Base-by-base conservation (phyloP, 2,329 filamentous ascomycete species). In the Claviceps sp. region DNA sequence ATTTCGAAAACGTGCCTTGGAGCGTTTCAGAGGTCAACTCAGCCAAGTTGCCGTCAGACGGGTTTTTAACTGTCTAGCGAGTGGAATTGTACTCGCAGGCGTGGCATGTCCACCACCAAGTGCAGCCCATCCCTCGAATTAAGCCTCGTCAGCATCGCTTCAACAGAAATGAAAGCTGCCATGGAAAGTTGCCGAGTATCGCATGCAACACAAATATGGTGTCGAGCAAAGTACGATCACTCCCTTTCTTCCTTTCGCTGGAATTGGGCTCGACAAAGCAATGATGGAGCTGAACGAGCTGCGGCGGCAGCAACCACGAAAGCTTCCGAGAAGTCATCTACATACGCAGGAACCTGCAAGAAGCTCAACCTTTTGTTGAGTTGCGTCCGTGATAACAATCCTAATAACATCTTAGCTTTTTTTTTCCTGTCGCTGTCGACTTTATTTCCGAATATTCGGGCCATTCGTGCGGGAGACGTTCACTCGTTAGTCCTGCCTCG, bases 391-490 rank as follows among this genome's bases (percentile, higher is more conserved):
- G 60, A 58, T 57, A 58, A 54, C 46, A 55, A 55, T 56, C 60
- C 60, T 64, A 66, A 65, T 65, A 64, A 63, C 63, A 62, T 62
- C 54, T 56, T 57, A 37, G 16, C 4, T 4, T 14, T 37, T 37
- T 47, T 64, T 67, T 69, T 64, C 67, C 68, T 64, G 65, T 68
- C 65, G 67, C 70, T 70, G 67, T 71, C 67, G 64, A 63, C 59
- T 65, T 62, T 62, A 63, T 34, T 30, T 34, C 30, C 9, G 9
- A 34, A 34, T 1, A 34, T 63, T 61, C 65, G 70, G 65, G 70
- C 67, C 65, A 67, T 69, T 66, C 64, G 63, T 63, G 73, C 77
- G 74, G 78, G 77, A 81, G 75, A 79, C 77, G 76, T 81, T 81
- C 76, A 70, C 75, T 81, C 78, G 77, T 78, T 75, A 71, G 74